A percentile compares a stretch with the other conserved stretches of the same genome.
phyloP scores from a whole-genome alignment of 225 moss, liverwort and hornwort genomes.

The Lunularia cruciata region DNA sequence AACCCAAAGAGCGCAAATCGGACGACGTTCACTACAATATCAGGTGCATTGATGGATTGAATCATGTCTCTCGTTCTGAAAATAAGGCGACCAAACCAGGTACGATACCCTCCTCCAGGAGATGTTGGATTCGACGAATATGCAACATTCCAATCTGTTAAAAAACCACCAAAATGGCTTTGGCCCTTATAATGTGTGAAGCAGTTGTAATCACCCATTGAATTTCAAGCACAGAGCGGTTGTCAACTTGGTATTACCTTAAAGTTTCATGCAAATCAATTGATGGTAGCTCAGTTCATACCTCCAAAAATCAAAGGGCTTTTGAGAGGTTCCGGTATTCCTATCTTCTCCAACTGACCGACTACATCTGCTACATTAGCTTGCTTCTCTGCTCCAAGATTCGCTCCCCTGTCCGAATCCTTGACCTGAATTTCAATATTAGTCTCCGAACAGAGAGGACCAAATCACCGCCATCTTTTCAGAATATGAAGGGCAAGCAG shows the following conservation, averaged over 20 bases:
- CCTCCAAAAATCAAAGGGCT: slow-evolving; percentile 93
- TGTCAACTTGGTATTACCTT: too few relatives aligned
- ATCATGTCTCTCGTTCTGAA: slow-evolving; percentile 82
- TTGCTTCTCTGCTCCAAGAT: slow-evolving; percentile 54
- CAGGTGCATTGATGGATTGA: slow-evolving; percentile 65
- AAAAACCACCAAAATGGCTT: not conserved
- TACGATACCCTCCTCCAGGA: slow-evolving; percentile 82
- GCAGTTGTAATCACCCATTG: not conserved
- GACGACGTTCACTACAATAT: slow-evolving; percentile 63
- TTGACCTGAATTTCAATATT: slow-evolving; percentile 51
- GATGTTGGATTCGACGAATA: slow-evolving; percentile 89
- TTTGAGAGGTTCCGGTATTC: slow-evolving; percentile 82
- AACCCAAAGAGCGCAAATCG: slow-evolving; percentile 74
- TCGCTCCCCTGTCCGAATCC: slow-evolving; percentile 80
- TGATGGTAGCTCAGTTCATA: not conserved
- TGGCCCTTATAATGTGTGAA: not conserved
- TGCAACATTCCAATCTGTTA: slow-evolving; percentile 83
- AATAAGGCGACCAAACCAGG: slow-evolving; percentile 73
- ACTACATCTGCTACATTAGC: slow-evolving; percentile 55
- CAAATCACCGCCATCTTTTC: too few relatives aligned
- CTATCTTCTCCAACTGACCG: slow-evolving; percentile 61
- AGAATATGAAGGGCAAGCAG: too few relatives aligned
- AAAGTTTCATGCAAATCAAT: too few relatives aligned
- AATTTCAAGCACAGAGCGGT: not conserved
- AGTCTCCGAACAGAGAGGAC: not conserved